Evolutionary conservation across 768 basidiomycete species (phyloP).

Genomic region (Auricularia auricula-judae): DNA sequence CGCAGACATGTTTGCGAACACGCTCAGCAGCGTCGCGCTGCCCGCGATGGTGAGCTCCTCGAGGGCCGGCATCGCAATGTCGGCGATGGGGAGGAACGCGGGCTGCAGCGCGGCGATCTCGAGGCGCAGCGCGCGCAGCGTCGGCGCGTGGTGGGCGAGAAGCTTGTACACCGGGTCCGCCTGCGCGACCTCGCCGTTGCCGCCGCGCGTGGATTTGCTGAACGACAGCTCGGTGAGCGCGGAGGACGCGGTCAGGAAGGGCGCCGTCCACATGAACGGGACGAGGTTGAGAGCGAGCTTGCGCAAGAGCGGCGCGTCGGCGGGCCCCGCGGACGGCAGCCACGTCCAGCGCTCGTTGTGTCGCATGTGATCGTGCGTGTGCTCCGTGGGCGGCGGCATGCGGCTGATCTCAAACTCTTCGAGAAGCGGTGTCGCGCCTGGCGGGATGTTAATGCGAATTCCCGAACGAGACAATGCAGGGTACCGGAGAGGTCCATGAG

Average conservation of each 20-base stretch:
- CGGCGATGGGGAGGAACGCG: not conserved
- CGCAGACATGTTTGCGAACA: not conserved
- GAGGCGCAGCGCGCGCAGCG: not conserved
- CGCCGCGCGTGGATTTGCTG: not conserved
- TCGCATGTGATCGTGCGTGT: not conserved
- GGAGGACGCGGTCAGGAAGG: not conserved
- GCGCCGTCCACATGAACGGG: not conserved
- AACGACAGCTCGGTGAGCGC: not conserved
- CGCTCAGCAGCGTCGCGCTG: not conserved
- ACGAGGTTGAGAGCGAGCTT: not conserved
- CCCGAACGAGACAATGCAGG: too few relatives aligned
- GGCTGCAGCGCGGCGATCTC: not conserved
- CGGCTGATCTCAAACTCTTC: not conserved
- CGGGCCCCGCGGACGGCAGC: not conserved
- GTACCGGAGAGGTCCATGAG: not conserved
- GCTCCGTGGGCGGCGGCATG: not conserved
- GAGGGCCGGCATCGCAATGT: not conserved
- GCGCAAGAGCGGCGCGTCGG: not conserved
- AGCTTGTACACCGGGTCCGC: not conserved
- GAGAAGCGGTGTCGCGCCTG: not conserved
- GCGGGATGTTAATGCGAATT: not conserved
- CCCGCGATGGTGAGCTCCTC: constrained; percentile 3
- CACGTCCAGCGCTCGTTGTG: not conserved
- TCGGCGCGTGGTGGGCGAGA: not conserved
- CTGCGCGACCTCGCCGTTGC: not conserved